Percentiles rank a stretch among this genome's conserved stretches.
These are phyloP conservation scores for Sherardia arvensis DNA, from an alignment of 257 asterid species.

Conservation along the genomic window DNA sequence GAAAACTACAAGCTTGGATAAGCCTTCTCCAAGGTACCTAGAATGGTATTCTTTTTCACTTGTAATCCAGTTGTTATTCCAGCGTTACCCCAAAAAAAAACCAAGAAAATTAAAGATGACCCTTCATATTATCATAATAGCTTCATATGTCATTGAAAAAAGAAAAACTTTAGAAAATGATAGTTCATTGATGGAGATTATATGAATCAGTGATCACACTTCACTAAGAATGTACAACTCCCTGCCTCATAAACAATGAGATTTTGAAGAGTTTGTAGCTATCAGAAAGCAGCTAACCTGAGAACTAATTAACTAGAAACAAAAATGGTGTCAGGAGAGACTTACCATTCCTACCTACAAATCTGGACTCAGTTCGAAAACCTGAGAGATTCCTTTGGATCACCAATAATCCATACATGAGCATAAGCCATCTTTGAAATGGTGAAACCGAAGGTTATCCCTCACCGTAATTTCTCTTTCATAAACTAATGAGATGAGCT, in stretches of 20 bases:
- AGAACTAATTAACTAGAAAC: not conserved
- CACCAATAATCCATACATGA: slow-evolving; percentile 31
- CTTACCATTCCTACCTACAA: slow-evolving; percentile 40
- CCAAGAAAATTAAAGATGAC: not conserved
- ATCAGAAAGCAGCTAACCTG: not conserved
- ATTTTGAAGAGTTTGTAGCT: not conserved
- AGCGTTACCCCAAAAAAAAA: too few species aligned
- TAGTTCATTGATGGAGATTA: not conserved
- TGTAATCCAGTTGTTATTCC: not conserved
- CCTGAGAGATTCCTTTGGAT: slow-evolving; percentile 14
- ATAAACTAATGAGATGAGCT: slow-evolving; percentile 23
- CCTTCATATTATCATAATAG: not conserved
- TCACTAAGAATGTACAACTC: not conserved
- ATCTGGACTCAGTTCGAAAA: slow-evolving; percentile 23
- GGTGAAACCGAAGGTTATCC: slow-evolving; percentile 27
- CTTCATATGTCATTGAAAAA: not conserved
- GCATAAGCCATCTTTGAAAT: slow-evolving; percentile 24
- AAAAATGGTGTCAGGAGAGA: not conserved
- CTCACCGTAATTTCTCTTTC: slow-evolving; percentile 22
- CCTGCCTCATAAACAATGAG: not conserved
- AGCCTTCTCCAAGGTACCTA: not conserved
- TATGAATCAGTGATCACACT: not conserved
- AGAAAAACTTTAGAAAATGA: not conserved
- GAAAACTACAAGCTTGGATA: not conserved
- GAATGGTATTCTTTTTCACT: not conserved